Percentiles rank a stretch among this genome's conserved stretches.
Conservation (phyloP, 2,329 filamentous ascomycete species). For the Nemania bipapillata region DNA sequence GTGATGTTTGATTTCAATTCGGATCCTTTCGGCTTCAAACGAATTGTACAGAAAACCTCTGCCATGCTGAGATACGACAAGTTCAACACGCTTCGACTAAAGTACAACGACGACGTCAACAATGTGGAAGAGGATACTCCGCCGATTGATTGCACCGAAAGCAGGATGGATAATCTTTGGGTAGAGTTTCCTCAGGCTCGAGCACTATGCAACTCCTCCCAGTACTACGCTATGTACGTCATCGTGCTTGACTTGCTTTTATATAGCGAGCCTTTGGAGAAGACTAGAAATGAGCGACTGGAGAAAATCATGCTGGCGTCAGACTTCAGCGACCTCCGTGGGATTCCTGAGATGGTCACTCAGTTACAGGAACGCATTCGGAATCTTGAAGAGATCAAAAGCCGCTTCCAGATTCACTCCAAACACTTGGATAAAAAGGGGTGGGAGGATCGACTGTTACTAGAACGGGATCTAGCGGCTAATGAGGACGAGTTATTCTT, state of each 20-base stretch:
- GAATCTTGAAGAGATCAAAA: constrained; percentile 95
- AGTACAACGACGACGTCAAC: constrained; percentile 94
- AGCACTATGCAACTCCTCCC: constrained; percentile 94
- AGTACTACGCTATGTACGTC: constrained; percentile 98
- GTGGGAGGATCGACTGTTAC: constrained; percentile 87
- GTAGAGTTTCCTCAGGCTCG: constrained; percentile 94
- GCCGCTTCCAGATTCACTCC: constrained; percentile 92
- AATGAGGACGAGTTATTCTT: constrained; percentile 99
- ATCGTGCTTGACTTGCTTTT: constrained; percentile 95
- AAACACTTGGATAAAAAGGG: constrained; percentile 86
- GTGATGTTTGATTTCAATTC: constrained; percentile 97
- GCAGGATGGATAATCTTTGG: constrained; percentile 93
- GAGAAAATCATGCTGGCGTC: constrained; percentile 99
- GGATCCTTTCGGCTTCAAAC: constrained; percentile 96
- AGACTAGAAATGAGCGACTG: constrained; percentile 92
- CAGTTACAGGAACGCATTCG: constrained; percentile 91
- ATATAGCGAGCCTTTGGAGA: constrained; percentile 95
- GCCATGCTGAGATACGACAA: constrained; percentile 96
- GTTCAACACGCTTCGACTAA: constrained; percentile 94
- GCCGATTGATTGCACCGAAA: constrained; percentile 70
- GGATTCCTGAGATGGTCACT: constrained; percentile 91
- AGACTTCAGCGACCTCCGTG: constrained; percentile 95
- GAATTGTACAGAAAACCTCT: constrained; percentile 96
- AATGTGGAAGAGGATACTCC: constrained; percentile 66
- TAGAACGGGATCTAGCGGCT: constrained; percentile 87